phyloP scores from a whole-genome alignment of 176 grass and related monocot species.

The Oryza coarctata region DNA sequence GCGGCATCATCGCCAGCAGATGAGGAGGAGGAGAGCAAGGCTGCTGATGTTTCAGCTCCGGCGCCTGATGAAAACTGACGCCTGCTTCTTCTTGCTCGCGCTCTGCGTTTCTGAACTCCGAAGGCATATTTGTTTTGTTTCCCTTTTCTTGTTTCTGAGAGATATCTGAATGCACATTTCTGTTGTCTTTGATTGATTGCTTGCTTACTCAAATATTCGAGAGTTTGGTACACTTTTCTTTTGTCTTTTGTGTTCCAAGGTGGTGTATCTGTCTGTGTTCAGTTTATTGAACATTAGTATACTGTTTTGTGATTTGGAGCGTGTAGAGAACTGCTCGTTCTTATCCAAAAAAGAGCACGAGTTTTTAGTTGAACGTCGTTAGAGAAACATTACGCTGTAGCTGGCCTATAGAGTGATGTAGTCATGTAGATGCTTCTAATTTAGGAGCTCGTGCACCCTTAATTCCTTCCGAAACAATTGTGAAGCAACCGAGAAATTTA shows the following conservation, averaged over 20 bases:
- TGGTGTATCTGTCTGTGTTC: neutral
- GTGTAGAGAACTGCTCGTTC: too few relatives aligned
- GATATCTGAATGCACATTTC: neutral
- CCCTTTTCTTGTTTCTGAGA: neutral
- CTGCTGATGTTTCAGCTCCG: neutral
- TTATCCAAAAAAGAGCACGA: too few relatives aligned
- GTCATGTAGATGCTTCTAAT: too few relatives aligned
- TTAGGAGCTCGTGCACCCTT: too few relatives aligned
- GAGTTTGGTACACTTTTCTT: neutral
- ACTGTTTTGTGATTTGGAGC: too few relatives aligned
- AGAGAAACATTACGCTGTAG: too few relatives aligned
- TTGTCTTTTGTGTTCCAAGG: neutral
- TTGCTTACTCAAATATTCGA: neutral
- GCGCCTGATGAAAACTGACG: neutral
- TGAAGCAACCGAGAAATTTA: too few relatives aligned
- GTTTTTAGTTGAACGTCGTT: too few relatives aligned
- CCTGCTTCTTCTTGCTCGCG: too few relatives aligned
- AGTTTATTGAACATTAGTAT: neutral
- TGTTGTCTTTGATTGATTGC: neutral
- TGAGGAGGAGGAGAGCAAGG: constrained; percentile 2
- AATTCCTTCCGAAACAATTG: too few relatives aligned
- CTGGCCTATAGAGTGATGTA: too few relatives aligned
- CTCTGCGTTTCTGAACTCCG: neutral
- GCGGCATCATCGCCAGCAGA: neutral
- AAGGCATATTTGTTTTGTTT: neutral